Evolutionary conservation across 345 rosid genomes (phyloP).

Genomic region (Litchi chinensis): DNA sequence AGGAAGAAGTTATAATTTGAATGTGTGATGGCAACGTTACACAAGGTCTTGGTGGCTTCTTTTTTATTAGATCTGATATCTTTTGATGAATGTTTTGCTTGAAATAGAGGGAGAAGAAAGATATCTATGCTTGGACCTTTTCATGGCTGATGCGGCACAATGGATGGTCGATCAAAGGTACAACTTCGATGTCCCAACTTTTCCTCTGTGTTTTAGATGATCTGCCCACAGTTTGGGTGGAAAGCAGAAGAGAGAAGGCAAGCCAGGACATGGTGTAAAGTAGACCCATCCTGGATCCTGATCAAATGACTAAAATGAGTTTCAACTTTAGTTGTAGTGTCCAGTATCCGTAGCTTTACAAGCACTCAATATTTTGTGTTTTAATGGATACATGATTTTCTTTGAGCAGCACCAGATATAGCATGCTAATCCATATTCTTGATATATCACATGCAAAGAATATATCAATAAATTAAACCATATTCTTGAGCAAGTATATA

Average conservation of each 20-base stretch:
- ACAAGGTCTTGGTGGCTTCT: neutral
- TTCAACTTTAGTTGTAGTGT: neutral
- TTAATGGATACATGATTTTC: no score
- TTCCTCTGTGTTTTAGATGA: neutral
- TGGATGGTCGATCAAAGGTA: conserved; percentile 7
- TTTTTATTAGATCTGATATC: neutral
- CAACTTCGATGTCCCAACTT: neutral
- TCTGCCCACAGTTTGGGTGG: neutral
- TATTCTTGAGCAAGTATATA: neutral
- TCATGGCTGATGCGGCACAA: neutral
- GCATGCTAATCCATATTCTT: no score
- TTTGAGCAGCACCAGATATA: no score
- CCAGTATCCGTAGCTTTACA: no score
- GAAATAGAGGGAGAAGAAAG: neutral
- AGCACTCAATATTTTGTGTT: no score
- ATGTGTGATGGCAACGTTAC: neutral
- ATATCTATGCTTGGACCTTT: neutral
- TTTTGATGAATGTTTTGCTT: neutral
- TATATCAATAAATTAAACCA: no score
- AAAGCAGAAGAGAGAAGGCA: neutral
- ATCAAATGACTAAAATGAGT: conserved; percentile 1
- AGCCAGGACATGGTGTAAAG: neutral
- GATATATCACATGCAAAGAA: no score
- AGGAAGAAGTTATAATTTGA: neutral
- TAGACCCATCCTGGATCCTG: no score